phyloP scores from a whole-genome alignment of 148 eudicot species.

The Vaccinium macrocarpon region DNA sequence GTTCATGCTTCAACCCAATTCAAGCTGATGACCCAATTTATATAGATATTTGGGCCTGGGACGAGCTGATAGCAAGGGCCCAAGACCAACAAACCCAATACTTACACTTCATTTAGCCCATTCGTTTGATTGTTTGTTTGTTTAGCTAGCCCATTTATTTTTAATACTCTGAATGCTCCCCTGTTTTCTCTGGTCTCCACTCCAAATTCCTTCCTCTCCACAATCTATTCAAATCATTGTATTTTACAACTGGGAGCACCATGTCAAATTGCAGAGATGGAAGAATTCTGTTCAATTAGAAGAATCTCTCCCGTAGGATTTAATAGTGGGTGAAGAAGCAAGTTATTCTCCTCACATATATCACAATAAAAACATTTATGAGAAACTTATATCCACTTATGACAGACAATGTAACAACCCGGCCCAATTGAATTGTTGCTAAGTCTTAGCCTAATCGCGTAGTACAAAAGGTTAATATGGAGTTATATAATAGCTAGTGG shows the following conservation, averaged over 20 bases:
- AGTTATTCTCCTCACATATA: no score
- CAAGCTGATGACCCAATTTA: background rate
- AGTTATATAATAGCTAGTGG: no score
- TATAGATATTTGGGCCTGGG: background rate
- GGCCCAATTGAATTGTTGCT: no score
- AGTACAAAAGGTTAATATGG: no score
- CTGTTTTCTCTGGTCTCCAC: no score
- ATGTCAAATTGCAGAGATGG: background rate
- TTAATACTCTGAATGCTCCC: no score
- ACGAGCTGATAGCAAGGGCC: background rate
- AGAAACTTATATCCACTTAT: no score
- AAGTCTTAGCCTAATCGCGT: no score
- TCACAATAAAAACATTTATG: no score
- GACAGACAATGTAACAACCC: no score
- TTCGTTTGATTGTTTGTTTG: background rate
- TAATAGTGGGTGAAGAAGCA: no score
- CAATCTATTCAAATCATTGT: background rate
- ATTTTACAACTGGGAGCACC: background rate
- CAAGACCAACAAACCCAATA: background rate
- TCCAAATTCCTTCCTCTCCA: no score
- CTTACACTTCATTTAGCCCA: background rate
- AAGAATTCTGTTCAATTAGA: background rate
- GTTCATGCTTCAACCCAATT: background rate
- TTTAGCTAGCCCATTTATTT: background rate
- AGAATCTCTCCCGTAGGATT: background rate